Percentiles rank a stretch among this genome's conserved stretches.
Conservation (phyloP, 2,329 filamentous ascomycete species). For the Exophiala alcalophila region DNA sequence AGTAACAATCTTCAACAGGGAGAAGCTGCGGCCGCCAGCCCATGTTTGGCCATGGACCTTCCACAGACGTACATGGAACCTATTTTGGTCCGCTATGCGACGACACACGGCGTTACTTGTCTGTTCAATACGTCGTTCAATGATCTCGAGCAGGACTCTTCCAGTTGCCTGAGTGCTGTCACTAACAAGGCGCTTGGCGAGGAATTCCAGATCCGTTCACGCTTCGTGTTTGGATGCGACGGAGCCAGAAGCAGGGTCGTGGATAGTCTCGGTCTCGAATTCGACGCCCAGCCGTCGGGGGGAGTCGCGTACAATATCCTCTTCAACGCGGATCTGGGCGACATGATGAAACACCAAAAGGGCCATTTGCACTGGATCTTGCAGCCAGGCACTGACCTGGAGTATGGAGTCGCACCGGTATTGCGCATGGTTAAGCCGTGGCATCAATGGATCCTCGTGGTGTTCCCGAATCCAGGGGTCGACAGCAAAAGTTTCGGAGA, state of each 20-base stretch:
- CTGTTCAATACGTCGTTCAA: slow-evolving; percentile 39
- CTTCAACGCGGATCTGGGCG: slow-evolving; percentile 49
- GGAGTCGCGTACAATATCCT: slow-evolving; percentile 52
- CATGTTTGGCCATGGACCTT: slow-evolving; percentile 42
- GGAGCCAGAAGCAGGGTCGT: slow-evolving; percentile 49
- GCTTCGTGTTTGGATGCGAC: slow-evolving; percentile 60
- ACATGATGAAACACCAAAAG: slow-evolving; percentile 48
- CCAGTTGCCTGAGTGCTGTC: slow-evolving; percentile 35
- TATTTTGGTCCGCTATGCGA: slow-evolving; percentile 39
- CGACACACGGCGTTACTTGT: slow-evolving; percentile 37
- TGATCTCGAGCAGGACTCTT: slow-evolving; percentile 27
- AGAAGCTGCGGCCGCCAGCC: slow-evolving; percentile 41
- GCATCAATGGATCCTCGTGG: slow-evolving; percentile 60
- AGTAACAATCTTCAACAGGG: slow-evolving; percentile 25
- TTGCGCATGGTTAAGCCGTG: slow-evolving; percentile 62
- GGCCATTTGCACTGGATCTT: slow-evolving; percentile 62
- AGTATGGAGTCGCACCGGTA: slow-evolving; percentile 50
- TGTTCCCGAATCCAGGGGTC: slow-evolving; percentile 44
- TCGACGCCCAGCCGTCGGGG: slow-evolving; percentile 45
- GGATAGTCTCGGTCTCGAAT: slow-evolving; percentile 46
- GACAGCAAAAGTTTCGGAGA: slow-evolving; percentile 40
- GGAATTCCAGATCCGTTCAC: slow-evolving; percentile 49
- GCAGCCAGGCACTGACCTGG: slow-evolving; percentile 51
- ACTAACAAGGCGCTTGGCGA: slow-evolving; percentile 38
- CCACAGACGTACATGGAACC: slow-evolving; percentile 46